Evolutionary conservation across 2,329 filamentous ascomycete species (phyloP).

Genomic region (Ampelomyces quisqualis): DNA sequence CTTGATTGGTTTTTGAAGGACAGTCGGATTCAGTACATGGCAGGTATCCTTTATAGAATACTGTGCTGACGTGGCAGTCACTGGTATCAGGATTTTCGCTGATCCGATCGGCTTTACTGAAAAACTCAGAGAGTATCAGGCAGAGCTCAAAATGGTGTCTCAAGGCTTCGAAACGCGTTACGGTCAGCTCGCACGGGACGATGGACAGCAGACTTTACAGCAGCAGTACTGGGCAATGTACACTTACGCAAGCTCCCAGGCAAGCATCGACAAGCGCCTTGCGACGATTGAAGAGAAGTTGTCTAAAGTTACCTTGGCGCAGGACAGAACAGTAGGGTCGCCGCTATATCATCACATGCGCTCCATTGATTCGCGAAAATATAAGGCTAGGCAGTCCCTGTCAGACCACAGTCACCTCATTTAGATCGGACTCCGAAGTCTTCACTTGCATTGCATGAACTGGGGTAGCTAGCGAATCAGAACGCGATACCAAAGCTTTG

Average conservation of each 20-base stretch:
- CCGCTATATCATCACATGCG: too few species aligned
- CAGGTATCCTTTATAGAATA: background rate
- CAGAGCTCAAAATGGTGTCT: conserved; percentile 1
- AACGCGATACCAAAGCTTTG: too few species aligned
- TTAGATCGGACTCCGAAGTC: too few species aligned
- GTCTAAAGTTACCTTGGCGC: too few species aligned
- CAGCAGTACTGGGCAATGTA: background rate
- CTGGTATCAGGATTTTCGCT: background rate
- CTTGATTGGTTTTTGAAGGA: background rate
- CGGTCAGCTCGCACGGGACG: background rate
- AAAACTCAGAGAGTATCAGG: background rate
- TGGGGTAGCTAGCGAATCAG: too few species aligned
- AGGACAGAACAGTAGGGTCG: too few species aligned
- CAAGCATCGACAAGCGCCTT: background rate
- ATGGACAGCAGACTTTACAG: background rate
- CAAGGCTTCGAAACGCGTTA: background rate
- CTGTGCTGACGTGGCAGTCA: background rate
- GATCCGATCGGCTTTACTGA: background rate
- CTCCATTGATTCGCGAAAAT: too few species aligned
- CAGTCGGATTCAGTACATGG: background rate
- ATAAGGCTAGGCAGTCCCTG: too few species aligned
- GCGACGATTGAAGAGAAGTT: background rate
- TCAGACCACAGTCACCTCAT: too few species aligned
- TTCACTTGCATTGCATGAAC: too few species aligned
- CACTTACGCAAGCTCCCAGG: background rate